phyloP scores from a whole-genome alignment of 257 asterid species.

The Solanum corneliomulleri region DNA sequence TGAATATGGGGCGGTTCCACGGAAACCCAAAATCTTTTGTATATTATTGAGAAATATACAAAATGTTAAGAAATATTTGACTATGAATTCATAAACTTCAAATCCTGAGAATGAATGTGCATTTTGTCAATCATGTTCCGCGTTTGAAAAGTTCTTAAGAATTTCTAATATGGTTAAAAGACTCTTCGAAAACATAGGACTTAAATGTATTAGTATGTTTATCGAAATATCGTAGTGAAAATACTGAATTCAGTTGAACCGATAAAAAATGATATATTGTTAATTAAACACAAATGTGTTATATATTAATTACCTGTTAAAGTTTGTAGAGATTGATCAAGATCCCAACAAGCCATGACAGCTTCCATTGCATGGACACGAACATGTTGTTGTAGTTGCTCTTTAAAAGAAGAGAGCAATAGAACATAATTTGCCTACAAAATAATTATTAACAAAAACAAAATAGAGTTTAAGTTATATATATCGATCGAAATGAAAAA shows the following conservation, averaged over 20 bases:
- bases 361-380: neutral
- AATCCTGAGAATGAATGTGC: too few species aligned
- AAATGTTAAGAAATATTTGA: too few species aligned
- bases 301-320: neutral
- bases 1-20: neutral
- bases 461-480: too few species aligned
- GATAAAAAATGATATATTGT: too few species aligned
- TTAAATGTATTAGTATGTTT: neutral
- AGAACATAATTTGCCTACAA: neutral
- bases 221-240: neutral
- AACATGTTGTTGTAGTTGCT: neutral
- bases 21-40: neutral
- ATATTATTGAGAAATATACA: neutral
- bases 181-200: neutral
- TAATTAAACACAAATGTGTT: too few species aligned
- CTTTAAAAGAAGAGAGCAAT: neutral
- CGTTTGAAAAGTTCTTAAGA: too few species aligned
- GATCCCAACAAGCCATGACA: neutral
- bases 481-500: too few species aligned
- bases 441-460: too few species aligned
- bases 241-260: neutral
- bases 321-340: neutral
- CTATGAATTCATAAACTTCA: neutral
- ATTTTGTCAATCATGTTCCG: too few species aligned
- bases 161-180: too few species aligned